These are phyloP conservation scores for Malus hybrid DNA, from an alignment of 331 rosid genomes.

Conservation along the genomic window DNA sequence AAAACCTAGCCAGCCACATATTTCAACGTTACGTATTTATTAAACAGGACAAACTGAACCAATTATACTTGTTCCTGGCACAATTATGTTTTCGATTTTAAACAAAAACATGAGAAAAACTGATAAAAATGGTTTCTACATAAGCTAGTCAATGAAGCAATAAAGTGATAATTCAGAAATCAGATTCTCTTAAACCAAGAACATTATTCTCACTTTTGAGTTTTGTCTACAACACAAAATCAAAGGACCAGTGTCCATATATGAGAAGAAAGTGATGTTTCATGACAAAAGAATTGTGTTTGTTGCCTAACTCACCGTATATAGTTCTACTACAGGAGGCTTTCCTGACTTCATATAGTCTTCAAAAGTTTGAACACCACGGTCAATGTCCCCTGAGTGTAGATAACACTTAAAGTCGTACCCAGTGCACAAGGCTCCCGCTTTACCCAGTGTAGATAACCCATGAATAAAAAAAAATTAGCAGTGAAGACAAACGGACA, in stretches of 20 bases:
- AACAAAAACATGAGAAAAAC: too few species aligned
- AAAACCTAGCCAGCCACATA: not conserved
- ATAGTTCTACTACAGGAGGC: constrained; percentile 40
- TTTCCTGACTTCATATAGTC: constrained; percentile 34
- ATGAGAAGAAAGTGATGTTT: not conserved
- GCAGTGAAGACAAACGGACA: constrained; percentile 2
- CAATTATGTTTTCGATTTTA: too few species aligned
- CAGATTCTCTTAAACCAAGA: not conserved
- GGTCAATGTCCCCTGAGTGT: constrained; percentile 67
- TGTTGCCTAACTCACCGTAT: constrained; percentile 47
- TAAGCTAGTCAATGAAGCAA: not conserved
- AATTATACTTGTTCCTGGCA: too few species aligned
- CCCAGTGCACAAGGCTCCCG: too few species aligned
- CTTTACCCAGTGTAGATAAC: constrained; percentile 63
- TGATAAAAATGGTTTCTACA: not conserved
- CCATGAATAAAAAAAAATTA: constrained; percentile 47
- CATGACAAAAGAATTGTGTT: not conserved
- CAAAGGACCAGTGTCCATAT: not conserved
- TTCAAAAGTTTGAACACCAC: constrained; percentile 50
- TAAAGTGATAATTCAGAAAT: not conserved
- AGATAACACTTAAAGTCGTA: constrained; percentile 85
- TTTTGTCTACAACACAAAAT: not conserved
- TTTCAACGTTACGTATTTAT: too few species aligned
- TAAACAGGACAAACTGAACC: too few species aligned
- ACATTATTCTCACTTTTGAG: not conserved